Percentiles rank a stretch among this genome's conserved stretches.
Conservation (phyloP, 306 rosid species). For the Vigna hirtella region DNA sequence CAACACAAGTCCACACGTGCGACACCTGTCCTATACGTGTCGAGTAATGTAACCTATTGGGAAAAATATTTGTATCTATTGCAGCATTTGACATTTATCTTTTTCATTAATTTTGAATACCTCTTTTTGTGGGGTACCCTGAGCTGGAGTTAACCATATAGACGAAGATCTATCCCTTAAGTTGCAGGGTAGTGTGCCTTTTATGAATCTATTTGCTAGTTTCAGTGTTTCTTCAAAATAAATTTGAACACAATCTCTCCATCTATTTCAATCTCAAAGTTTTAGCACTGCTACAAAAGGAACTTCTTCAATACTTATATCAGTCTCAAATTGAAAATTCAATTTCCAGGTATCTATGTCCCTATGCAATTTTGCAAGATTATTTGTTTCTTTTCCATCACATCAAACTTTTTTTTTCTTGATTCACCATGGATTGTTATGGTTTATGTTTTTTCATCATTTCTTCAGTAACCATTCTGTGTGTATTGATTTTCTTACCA, state of each 20-base stretch:
- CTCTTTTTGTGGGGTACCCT: conserved; percentile 47
- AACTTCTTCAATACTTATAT: neutral
- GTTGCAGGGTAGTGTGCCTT: conserved; percentile 35
- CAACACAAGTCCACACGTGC: neutral
- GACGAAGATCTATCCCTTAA: conserved; percentile 28
- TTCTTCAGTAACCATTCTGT: neutral
- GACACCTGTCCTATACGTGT: conserved; percentile 69
- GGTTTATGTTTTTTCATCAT: neutral
- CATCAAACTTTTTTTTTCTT: neutral
- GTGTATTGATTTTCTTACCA: conserved; percentile 10
- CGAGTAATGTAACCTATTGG: conserved; percentile 32
- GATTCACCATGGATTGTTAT: neutral
- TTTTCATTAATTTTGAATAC: neutral
- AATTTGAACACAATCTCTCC: neutral
- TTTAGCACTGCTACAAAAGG: neutral
- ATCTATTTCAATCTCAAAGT: neutral
- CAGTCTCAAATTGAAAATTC: conserved; percentile 19
- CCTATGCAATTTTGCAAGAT: neutral
- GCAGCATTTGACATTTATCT: conserved; percentile 24
- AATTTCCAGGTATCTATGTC: conserved; percentile 46
- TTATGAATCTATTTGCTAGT: neutral
- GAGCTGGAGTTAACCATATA: conserved; percentile 18
- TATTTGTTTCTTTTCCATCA: neutral
- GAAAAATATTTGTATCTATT: conserved; percentile 33
- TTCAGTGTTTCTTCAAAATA: conserved; percentile 4